Conservation (phyloP, 2,329 filamentous ascomycete species). For the Penicillium sp. region DNA sequence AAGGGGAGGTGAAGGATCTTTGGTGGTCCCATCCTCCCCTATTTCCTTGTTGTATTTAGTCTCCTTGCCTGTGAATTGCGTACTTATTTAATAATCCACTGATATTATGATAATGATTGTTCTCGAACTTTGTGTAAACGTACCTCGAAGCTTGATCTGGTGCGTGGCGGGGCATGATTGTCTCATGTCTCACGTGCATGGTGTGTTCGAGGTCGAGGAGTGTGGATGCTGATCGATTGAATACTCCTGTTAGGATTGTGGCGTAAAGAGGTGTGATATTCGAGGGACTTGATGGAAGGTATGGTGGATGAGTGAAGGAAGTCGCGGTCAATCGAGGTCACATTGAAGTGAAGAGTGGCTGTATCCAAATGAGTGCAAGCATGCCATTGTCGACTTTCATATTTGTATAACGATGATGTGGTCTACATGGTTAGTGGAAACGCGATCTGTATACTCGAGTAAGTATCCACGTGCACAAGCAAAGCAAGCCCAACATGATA, state of each 20-base stretch:
- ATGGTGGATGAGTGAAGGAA: neutral
- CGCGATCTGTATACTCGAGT: neutral
- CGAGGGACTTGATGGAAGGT: neutral
- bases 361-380: neutral
- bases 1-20: neutral
- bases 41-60: conserved; percentile 15
- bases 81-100: conserved; percentile 13
- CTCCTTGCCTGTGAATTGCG: conserved; percentile 13
- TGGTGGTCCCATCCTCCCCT: neutral
- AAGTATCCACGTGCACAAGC: neutral
- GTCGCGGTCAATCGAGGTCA: neutral
- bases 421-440: neutral
- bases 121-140: neutral
- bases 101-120: conserved; percentile 8
- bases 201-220: neutral
- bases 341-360: neutral
- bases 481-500: neutral
- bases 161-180: too few species aligned
- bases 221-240: neutral
- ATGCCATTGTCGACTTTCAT: neutral
- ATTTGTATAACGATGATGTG: neutral
- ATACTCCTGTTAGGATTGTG: neutral
- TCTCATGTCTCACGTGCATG: neutral
- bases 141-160: neutral
- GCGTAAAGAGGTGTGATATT: neutral